Conservation (phyloP, 495 filamentous ascomycete species). For the Penicillium pulvis region DNA sequence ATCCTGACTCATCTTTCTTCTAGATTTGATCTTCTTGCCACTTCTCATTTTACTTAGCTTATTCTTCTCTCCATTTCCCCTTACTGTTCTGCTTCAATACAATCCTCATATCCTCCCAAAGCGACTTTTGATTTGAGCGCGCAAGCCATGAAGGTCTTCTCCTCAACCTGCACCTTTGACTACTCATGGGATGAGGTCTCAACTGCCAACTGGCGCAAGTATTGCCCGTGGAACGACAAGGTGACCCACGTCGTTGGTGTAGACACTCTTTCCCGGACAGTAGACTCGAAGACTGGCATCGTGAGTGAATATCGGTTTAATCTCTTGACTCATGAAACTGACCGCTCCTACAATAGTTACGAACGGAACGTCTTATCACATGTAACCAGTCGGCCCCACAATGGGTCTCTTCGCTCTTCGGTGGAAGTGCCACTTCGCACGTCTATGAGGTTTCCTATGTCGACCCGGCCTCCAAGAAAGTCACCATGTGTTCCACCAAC, state of each 20-base stretch:
- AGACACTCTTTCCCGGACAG: constrained; percentile 80
- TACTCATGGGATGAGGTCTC: constrained; percentile 99
- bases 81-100: neutral
- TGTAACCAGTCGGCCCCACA: constrained; percentile 87
- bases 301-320: constrained; percentile 49
- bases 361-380: constrained; percentile 95
- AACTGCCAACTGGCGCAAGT: constrained; percentile 99
- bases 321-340: constrained; percentile 4
- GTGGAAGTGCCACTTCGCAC: constrained; percentile 71
- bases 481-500: constrained; percentile 93
- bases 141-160: constrained; percentile 85
- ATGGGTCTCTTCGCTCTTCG: constrained; percentile 79
- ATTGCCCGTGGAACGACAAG: constrained; percentile 97
- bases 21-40: constrained; percentile 4
- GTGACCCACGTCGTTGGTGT: constrained; percentile 91
- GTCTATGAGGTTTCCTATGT: constrained; percentile 96
- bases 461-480: constrained; percentile 74
- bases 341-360: constrained; percentile 57
- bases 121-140: constrained; percentile 7
- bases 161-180: constrained; percentile 82
- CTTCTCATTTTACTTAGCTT: neutral
- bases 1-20: constrained; percentile 7
- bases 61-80: constrained; percentile 1
- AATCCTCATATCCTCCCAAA: constrained; percentile 1
- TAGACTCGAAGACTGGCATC: constrained; percentile 83